A percentile compares a stretch with the other conserved stretches of the same genome.
Evolutionary conservation across 139 green algal species (phyloP).

Genomic region (Chlorella sp.): DNA sequence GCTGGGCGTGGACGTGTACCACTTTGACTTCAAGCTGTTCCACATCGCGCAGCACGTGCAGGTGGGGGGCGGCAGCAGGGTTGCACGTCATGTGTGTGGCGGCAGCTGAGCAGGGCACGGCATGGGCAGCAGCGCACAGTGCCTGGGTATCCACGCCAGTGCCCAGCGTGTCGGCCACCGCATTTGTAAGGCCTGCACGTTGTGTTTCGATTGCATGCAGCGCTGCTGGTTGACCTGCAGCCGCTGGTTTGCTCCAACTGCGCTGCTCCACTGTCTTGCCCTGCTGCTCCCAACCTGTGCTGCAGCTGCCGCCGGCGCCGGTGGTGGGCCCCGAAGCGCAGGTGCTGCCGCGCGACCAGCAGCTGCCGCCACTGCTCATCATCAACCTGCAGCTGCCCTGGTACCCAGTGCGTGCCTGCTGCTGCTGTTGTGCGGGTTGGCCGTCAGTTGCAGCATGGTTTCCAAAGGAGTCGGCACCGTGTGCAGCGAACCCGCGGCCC

Average conservation of each 20-base stretch:
- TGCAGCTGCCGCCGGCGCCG: conserved; percentile 61
- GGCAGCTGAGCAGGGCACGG: background rate
- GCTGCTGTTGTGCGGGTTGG: background rate
- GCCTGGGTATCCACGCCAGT: no score
- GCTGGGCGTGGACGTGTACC: conserved; percentile 75
- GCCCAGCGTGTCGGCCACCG: no score
- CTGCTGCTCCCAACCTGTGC: background rate
- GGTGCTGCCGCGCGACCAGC: conserved; percentile 44
- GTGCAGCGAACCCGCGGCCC: background rate
- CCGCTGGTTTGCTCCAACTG: background rate
- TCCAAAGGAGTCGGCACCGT: background rate
- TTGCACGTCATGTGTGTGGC: background rate
- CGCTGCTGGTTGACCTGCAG: background rate
- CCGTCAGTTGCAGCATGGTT: no score
- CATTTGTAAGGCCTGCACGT: background rate
- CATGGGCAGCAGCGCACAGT: no score
- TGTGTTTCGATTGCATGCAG: no score
- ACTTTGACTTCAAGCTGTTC: conserved; percentile 71
- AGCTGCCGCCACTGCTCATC: conserved; percentile 78
- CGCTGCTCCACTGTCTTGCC: background rate
- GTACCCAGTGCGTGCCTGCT: conserved; percentile 58
- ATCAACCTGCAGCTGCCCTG: conserved; percentile 87
- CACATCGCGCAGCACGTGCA: conserved; percentile 77
- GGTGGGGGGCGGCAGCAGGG: background rate
- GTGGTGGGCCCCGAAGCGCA: conserved; percentile 8